phyloP scores from a whole-genome alignment of 2,329 filamentous ascomycete species.

The Penicillium sp. region DNA sequence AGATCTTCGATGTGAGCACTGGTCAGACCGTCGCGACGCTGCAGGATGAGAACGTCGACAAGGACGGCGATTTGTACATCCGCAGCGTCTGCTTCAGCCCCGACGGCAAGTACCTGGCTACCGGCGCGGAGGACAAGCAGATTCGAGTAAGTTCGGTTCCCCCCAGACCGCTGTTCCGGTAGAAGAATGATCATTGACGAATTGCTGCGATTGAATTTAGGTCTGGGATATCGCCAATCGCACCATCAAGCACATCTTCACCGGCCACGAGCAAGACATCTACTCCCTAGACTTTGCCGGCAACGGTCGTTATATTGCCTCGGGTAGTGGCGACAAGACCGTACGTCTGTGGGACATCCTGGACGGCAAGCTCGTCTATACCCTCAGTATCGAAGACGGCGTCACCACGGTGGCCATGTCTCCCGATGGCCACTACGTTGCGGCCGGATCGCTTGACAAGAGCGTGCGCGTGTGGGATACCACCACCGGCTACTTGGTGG shows the following conservation, averaged over 20 bases:
- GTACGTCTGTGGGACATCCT: conserved; percentile 97
- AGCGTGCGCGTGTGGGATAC: conserved; percentile 98
- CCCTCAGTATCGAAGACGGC: conserved; percentile 89
- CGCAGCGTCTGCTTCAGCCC: conserved; percentile 98
- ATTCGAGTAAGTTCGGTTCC: conserved; percentile 70
- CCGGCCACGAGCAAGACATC: conserved; percentile 98
- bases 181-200: conserved; percentile 4
- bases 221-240: conserved; percentile 90
- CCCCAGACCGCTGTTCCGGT: not conserved
- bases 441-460: conserved; percentile 93
- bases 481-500: conserved; percentile 77
- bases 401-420: conserved; percentile 98
- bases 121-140: conserved; percentile 94
- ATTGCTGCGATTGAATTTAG: conserved; percentile 45
- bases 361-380: conserved; percentile 74
- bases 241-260: conserved; percentile 86
- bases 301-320: conserved; percentile 91
- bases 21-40: conserved; percentile 86
- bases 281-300: conserved; percentile 94
- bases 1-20: conserved; percentile 90
- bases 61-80: conserved; percentile 92
- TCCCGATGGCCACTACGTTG: conserved; percentile 89
- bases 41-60: conserved; percentile 82
- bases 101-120: conserved; percentile 88
- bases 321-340: conserved; percentile 89